Base-by-base conservation (phyloP, 805 yeast species). In the Wickerhamomyces bovis region DNA sequence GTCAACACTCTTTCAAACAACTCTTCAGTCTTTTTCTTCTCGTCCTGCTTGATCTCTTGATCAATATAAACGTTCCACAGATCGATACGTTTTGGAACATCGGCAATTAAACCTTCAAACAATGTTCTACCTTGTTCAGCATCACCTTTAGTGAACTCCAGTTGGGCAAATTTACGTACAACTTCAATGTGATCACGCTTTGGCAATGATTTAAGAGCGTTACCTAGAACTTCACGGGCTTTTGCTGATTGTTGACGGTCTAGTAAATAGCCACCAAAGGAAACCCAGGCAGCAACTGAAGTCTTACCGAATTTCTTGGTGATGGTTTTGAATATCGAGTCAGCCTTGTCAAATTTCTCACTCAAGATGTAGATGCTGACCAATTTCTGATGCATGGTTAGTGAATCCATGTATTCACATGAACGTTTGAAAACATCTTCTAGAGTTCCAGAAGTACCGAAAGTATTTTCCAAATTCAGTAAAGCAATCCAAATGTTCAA, bases 51-150 rank as follows among this genome's bases (percentile, higher is more conserved):
- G 58, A 88, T 82, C 66, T 92, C 98, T 65, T 88, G 95, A 65
- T 92, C 99, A 53, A 92, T 77, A 67, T 89, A 92, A 38, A 92
- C 95, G 60, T 86, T 90, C 98, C 98, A 92, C 51, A 92, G 67
- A 66, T 92, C 99, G 51, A 88, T 78, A 69, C 95, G 80, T 74
- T 89, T 89, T 45, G 97, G 94, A 42, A 86, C 92, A 62, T 90
- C 94, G 21, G 92, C 78, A 45, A 92, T 66, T 53, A 92, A 76
- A 49, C 97, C 98, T 70, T 92, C 98, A 60, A 92, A 88, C 55
- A 92, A 74, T 1, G 97, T 87, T 63, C 98, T 83, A 45, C 95
- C 99, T 65, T 90, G 92, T 67, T 92, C 99, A 9, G 89, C 71
- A 53, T 89, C 96, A 55, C 98, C 98, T 66, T 83, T 83, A 46